Conservation (phyloP, 1,284 basidiomycete genomes). For the Apiotrichum akiyoshidainum region DNA sequence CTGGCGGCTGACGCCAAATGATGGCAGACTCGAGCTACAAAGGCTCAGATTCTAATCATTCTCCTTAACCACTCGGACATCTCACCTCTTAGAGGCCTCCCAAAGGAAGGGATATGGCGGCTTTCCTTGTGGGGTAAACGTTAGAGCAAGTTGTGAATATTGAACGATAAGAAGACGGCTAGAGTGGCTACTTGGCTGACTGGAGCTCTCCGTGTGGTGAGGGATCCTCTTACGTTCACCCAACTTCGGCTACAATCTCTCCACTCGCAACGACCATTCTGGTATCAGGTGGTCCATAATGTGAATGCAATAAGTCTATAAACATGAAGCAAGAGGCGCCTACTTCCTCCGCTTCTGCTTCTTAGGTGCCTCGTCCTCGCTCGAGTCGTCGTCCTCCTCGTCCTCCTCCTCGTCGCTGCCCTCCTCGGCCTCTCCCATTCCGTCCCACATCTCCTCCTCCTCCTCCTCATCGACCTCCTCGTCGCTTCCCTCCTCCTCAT, state of each 20-base stretch:
- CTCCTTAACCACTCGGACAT: background rate
- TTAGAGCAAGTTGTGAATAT: no score
- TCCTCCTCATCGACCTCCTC: constrained; percentile 30
- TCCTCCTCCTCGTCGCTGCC: constrained; percentile 28
- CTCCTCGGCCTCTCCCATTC: constrained; percentile 32
- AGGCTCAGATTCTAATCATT: background rate
- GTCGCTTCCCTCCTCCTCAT: constrained; percentile 31
- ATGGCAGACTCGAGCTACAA: background rate
- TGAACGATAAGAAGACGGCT: no score
- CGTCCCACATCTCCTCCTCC: constrained; percentile 33
- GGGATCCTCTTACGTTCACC: no score
- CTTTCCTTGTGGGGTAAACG: no score
- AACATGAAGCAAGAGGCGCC: background rate
- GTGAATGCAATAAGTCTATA: background rate
- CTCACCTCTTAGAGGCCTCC: background rate
- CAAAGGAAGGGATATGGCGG: background rate
- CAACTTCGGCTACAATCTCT: no score
- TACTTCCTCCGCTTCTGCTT: constrained; percentile 11
- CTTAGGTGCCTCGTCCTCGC: constrained; percentile 12
- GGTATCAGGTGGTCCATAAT: background rate
- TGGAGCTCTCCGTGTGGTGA: no score
- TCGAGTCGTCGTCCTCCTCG: constrained; percentile 50
- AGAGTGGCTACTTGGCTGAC: no score
- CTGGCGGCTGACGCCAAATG: background rate
- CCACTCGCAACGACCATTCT: background rate